Base-by-base conservation (phyloP, 2,329 filamentous ascomycete species). In the Fusarium sp. region DNA sequence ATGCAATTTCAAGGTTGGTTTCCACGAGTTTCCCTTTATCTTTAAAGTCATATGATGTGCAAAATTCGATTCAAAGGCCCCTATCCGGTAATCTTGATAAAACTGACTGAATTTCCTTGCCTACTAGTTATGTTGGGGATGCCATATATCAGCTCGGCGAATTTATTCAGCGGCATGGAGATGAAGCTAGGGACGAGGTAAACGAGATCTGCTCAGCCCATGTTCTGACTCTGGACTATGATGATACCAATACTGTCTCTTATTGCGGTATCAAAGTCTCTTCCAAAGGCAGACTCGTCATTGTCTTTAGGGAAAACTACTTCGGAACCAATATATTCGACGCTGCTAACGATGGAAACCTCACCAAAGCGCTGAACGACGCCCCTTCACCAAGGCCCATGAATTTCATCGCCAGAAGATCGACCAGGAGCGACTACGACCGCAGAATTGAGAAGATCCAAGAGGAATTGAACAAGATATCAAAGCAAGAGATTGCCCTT, bases 291-390 rank as follows among this genome's bases (percentile, higher is more conserved):
- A 77, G 80, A 63, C 81, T 88, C 9, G 77, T 80, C 57, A 78
- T 87, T n/a, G 71, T 86, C 40, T 87, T 87, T 75, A 68, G 75
- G 16, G 76, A 79, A 28, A 69, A 73, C 6, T 68, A 76, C 50
- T 78, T 88, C 1, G 85, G 82, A 45, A 76, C 72, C 70, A 87
- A 88, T 76, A 78, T 81, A 60, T 69, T 75, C 71, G 65, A 82
- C 44, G 80, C 80, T 55, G 65, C 81, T 18, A 70, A 80, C 10
- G 72, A 70, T 11, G 63, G 76, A 37, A 77, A 79, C 10, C 77
- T 88, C 28, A 70, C 77, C 33, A 75, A 78, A 30, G 83, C 85
- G 4, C 77, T 87, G 61, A 84, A 86, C 70, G 73, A 75, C 1
- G 84, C 54, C n/a, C 83, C 7, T 76, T 80, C 13, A 65, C 75